Base-by-base conservation (phyloP, 345 rosid genomes). In the Melaleuca quinquenervia region DNA sequence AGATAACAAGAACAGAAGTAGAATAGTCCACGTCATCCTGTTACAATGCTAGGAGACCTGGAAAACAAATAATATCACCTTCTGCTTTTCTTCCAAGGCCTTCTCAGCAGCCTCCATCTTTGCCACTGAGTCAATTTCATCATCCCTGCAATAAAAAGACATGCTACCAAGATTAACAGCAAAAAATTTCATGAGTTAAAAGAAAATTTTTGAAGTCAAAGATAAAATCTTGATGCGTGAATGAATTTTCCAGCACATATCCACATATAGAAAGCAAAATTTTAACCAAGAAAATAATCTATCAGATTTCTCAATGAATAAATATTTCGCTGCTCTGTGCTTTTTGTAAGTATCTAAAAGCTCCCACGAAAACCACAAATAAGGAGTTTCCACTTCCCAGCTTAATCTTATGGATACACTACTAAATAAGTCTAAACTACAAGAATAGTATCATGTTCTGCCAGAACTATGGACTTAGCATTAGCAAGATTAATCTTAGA, bases 31-130 rank as follows among this genome's bases (percentile, higher is more conserved):
- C 53, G 16, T 36, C 16, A 51, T 50, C 36, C 41, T 27, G 41
- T 36, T 29, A 83, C 24, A 26, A 82, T 51, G 60, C 36, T 16
- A 51, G 45, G 29, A 64, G 76, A 64, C 22, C 45, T 54, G 21
- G 54, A 45, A 26, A 50, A 50, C 64, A 64, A 36, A 50, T 74
- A 26, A 11, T 24, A 58, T 21, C 55, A 96, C 99, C 96, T 95
- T 97, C 88, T 95, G 88, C 89, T 95, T 96, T 13, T 93, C 91
- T 90, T 93, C 93, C 91, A 97, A 91, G 87, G 95, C 95, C 88
- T 93, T 97, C 93, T 93, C 99, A 85, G 95, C 94, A 83, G 98
- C 98, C 88, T 93, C 94, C 99, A 95, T 96, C 91, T 90, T 93
- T 84, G 95, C 91, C 74, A 97, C 86, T 60, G 98, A 91, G 90